Evolutionary conservation across 768 basidiomycete genomes (phyloP).

Genomic region (Suillus discolor): DNA sequence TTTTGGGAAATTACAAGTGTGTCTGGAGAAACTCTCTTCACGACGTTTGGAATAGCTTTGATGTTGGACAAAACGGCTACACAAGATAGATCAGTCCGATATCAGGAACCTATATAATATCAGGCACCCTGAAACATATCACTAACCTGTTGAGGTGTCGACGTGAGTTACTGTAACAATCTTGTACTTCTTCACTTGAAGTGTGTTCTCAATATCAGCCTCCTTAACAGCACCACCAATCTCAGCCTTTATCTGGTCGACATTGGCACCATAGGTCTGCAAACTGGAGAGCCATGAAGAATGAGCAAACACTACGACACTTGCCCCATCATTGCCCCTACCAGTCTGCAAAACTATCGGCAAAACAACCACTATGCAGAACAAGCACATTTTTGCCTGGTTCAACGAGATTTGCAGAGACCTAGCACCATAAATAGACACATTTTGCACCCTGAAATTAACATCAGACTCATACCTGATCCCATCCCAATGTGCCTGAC

Average conservation of each 20-base stretch:
- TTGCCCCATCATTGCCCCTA: slow-evolving; percentile 29
- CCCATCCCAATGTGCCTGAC: slow-evolving; percentile 96
- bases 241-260: slow-evolving; percentile 80
- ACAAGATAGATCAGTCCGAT: slow-evolving; percentile 8
- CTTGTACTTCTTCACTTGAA: slow-evolving; percentile 84
- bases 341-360: slow-evolving; percentile 89
- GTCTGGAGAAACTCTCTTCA: slow-evolving; percentile 77
- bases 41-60: slow-evolving; percentile 70
- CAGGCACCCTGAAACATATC: background rate
- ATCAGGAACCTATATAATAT: background rate
- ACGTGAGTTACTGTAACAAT: slow-evolving; percentile 93
- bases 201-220: slow-evolving; percentile 63
- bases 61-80: slow-evolving; percentile 85
- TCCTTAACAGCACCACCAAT: slow-evolving; percentile 73
- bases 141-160: slow-evolving; percentile 79
- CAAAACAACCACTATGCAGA: slow-evolving; percentile 92
- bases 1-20: slow-evolving; percentile 59
- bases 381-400: slow-evolving; percentile 79
- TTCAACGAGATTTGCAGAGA: slow-evolving; percentile 89
- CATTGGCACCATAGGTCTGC: slow-evolving; percentile 84
- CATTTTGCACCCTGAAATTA: background rate
- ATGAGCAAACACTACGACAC: background rate
- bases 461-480: slow-evolving; percentile 60
- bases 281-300: slow-evolving; percentile 48
- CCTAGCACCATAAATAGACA: slow-evolving; percentile 41